Percentiles rank a stretch among this genome's conserved stretches.
phyloP scores from a whole-genome alignment of 2,329 filamentous ascomycete species.

The Fusarium xylarioides region DNA sequence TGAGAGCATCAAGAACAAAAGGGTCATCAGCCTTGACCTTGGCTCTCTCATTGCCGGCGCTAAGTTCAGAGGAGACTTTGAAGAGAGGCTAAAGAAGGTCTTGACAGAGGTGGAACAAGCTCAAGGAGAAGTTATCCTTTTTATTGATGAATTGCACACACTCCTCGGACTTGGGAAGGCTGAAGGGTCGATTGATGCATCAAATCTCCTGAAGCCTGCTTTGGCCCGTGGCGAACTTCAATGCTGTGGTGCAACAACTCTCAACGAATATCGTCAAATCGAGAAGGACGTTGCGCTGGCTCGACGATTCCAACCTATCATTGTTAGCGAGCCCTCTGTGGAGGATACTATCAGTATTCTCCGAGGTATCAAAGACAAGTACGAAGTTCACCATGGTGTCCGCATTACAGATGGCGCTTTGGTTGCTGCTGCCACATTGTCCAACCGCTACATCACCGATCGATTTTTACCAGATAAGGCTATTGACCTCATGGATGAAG shows the following conservation, averaged over 20 bases:
- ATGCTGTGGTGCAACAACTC: constrained; percentile 92
- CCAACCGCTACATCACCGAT: constrained; percentile 96
- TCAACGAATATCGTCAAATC: constrained; percentile 91
- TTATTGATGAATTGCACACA: constrained; percentile 94
- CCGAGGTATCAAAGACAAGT: constrained; percentile 95
- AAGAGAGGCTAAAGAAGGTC: constrained; percentile 91
- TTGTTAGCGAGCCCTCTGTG: constrained; percentile 91
- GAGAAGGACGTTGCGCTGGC: constrained; percentile 96
- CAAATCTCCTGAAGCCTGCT: constrained; percentile 92
- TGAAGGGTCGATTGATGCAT: constrained; percentile 95
- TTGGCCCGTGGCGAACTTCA: constrained; percentile 93
- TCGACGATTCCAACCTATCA: constrained; percentile 90
- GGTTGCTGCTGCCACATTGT: constrained; percentile 90
- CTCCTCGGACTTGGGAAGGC: constrained; percentile 92
- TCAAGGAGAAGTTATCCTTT: constrained; percentile 88
- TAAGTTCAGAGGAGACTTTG: constrained; percentile 95
- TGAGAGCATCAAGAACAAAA: constrained; percentile 94
- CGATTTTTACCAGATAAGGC: constrained; percentile 96
- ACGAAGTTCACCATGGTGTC: constrained; percentile 96
- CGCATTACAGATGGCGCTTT: constrained; percentile 91
- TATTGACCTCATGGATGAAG: constrained; percentile 96
- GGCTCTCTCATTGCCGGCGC: constrained; percentile 94
- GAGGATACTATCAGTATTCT: constrained; percentile 95
- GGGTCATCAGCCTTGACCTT: constrained; percentile 86
- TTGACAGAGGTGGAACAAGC: constrained; percentile 91